These are phyloP conservation scores for Begonia masoniana DNA, from an alignment of 306 rosid genomes.

Conservation along the genomic window DNA sequence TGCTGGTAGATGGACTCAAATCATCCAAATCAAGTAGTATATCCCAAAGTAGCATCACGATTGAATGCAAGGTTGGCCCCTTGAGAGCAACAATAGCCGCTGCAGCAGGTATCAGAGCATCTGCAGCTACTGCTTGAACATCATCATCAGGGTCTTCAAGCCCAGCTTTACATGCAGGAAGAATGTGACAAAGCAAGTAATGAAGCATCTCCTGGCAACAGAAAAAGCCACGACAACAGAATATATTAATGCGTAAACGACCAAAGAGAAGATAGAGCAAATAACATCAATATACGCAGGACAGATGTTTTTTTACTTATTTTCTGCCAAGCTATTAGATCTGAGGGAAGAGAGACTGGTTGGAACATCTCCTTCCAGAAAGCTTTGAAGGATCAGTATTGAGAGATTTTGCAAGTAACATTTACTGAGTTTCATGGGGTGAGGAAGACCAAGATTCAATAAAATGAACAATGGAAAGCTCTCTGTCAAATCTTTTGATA, in stretches of 20 bases:
- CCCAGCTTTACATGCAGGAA: constrained; percentile 92
- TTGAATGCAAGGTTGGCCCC: constrained; percentile 63
- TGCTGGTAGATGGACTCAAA: constrained; percentile 98
- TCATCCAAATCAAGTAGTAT: constrained; percentile 96
- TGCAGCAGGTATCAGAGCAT: constrained; percentile 86
- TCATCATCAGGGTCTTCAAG: constrained; percentile 97
- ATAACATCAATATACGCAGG: background rate
- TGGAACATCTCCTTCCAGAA: too few species aligned
- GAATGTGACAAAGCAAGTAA: constrained; percentile 71
- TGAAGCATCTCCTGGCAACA: constrained; percentile 68
- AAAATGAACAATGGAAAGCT: too few species aligned
- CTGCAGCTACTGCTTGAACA: constrained; percentile 99
- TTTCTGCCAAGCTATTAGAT: too few species aligned
- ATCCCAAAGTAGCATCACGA: constrained; percentile 94
- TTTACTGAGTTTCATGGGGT: too few species aligned
- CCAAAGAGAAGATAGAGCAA: constrained; percentile 2
- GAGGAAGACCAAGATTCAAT: too few species aligned
- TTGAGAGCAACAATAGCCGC: constrained; percentile 67
- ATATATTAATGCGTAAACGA: constrained; percentile 6
- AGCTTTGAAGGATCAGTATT: too few species aligned
- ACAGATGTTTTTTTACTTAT: too few species aligned
- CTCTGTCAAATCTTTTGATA: too few species aligned
- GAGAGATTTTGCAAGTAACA: too few species aligned
- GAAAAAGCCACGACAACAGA: constrained; percentile 18
- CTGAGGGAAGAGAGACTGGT: too few species aligned